Percentiles rank a stretch among this genome's conserved stretches.
Evolutionary conservation across 1,139 yeast genomes (phyloP).

Genomic region (Pichia sp.): DNA sequence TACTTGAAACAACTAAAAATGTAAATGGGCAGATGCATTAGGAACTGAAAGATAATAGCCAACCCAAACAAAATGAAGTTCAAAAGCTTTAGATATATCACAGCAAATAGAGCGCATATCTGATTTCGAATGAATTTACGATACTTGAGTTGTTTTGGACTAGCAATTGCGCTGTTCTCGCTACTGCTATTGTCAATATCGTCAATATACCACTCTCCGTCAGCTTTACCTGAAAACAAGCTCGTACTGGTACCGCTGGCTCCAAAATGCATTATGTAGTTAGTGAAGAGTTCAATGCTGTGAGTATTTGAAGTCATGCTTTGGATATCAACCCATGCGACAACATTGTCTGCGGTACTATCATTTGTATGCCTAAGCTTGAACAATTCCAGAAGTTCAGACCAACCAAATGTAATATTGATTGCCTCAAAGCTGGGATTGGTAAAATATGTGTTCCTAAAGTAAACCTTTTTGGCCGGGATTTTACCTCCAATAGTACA

Average conservation of each 20-base stretch:
- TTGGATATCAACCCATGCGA: conserved; percentile 2
- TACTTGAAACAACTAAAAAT: conserved; percentile 1
- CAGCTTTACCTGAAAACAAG: conserved; percentile 9
- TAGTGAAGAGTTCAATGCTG: conserved; percentile 18
- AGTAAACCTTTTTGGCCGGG: conserved; percentile 19
- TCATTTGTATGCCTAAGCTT: conserved; percentile 1
- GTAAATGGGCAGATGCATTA: conserved; percentile 9
- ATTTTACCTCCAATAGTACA: conserved; percentile 23
- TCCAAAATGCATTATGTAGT: conserved; percentile 22
- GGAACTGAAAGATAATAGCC: conserved; percentile 3
- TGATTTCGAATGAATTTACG: conserved; percentile 13
- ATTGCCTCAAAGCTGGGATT: conserved; percentile 19
- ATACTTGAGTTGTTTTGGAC: conserved; percentile 8
- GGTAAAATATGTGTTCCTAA: conserved; percentile 18
- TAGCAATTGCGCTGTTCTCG: neutral
- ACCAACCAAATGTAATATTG: conserved; percentile 7
- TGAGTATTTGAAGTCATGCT: conserved; percentile 6
- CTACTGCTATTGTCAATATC: neutral
- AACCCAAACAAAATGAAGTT: conserved; percentile 13
- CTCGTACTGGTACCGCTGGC: conserved; percentile 19
- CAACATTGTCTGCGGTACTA: conserved; percentile 1
- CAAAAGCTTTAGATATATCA: conserved; percentile 16
- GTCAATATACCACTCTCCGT: neutral
- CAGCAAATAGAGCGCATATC: conserved; percentile 9
- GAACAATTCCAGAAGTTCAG: conserved; percentile 1